Evolutionary conservation across 169 alveolate species (phyloP).

Genomic region (Cryptosporidium muris): DNA sequence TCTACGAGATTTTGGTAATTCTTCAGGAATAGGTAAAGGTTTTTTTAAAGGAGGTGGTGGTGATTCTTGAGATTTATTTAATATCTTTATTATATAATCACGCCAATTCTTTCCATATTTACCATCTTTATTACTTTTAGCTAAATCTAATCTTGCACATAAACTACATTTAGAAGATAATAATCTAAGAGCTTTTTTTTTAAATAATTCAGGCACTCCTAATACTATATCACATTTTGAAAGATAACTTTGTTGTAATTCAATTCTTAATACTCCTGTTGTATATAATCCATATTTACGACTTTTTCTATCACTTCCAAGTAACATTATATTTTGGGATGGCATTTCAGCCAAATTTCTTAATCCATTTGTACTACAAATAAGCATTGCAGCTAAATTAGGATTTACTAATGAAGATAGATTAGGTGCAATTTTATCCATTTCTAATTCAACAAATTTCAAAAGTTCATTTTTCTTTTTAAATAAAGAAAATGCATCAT

Average conservation of each 20-base stretch:
- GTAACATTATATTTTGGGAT: slow-evolving; percentile 87
- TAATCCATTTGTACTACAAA: slow-evolving; percentile 94
- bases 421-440: slow-evolving; percentile 95
- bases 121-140: slow-evolving; percentile 78
- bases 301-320: slow-evolving; percentile 76
- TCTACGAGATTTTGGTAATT: slow-evolving; percentile 80
- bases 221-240: slow-evolving; percentile 82
- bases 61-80: slow-evolving; percentile 79
- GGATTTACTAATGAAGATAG: slow-evolving; percentile 94
- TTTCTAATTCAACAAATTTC: slow-evolving; percentile 86
- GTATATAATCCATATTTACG: slow-evolving; percentile 25
- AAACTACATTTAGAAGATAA: slow-evolving; percentile 80
- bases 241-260: slow-evolving; percentile 75
- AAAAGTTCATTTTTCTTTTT: slow-evolving; percentile 56
- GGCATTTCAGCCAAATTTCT: slow-evolving; percentile 91
- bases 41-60: slow-evolving; percentile 86
- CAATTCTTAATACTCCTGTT: slow-evolving; percentile 44
- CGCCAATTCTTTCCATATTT: slow-evolving; percentile 75
- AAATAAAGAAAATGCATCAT: slow-evolving; percentile 1
- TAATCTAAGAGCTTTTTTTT: slow-evolving; percentile 82
- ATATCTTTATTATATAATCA: not conserved
- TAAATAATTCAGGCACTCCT: slow-evolving; percentile 76
- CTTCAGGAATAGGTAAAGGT: slow-evolving; percentile 88
- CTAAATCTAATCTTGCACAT: slow-evolving; percentile 86
- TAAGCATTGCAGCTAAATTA: slow-evolving; percentile 95